Evolutionary conservation across 2,329 filamentous ascomycete species (phyloP).

Genomic region (Ophiostoma montium): DNA sequence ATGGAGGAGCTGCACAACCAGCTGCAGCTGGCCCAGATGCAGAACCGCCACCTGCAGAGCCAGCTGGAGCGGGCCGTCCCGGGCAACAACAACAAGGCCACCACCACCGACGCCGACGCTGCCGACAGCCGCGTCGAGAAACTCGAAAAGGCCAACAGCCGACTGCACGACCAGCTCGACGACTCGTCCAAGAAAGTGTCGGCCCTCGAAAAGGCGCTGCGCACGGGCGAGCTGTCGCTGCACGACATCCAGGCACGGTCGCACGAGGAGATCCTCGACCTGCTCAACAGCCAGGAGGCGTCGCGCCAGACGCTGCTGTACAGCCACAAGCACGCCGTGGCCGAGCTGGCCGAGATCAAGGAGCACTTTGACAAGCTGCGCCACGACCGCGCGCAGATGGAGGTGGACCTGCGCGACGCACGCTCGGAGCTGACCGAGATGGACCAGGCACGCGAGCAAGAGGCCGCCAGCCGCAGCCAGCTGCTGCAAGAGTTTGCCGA

Average conservation of each 20-base stretch:
- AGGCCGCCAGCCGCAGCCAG: conserved; percentile 74
- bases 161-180: conserved; percentile 86
- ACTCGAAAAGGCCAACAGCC: conserved; percentile 80
- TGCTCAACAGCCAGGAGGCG: conserved; percentile 87
- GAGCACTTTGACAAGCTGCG: conserved; percentile 76
- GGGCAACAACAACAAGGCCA: no score
- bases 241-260: conserved; percentile 87
- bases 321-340: conserved; percentile 71
- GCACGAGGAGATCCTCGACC: conserved; percentile 84
- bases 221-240: conserved; percentile 73
- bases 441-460: conserved; percentile 65
- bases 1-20: conserved; percentile 89
- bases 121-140: conserved; percentile 68
- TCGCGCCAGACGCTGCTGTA: conserved; percentile 69
- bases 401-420: conserved; percentile 76
- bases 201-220: conserved; percentile 71
- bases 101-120: no score
- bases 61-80: conserved; percentile 64
- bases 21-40: conserved; percentile 86
- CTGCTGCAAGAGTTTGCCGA: conserved; percentile 86
- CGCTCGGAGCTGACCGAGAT: conserved; percentile 76
- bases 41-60: conserved; percentile 81
- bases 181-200: conserved; percentile 90
- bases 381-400: conserved; percentile 61
- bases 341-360: conserved; percentile 77